Percentiles rank a stretch among this genome's conserved stretches.
These are phyloP conservation scores for Choiromyces venosus DNA, from an alignment of 495 filamentous ascomycete genomes.

Conservation along the genomic window DNA sequence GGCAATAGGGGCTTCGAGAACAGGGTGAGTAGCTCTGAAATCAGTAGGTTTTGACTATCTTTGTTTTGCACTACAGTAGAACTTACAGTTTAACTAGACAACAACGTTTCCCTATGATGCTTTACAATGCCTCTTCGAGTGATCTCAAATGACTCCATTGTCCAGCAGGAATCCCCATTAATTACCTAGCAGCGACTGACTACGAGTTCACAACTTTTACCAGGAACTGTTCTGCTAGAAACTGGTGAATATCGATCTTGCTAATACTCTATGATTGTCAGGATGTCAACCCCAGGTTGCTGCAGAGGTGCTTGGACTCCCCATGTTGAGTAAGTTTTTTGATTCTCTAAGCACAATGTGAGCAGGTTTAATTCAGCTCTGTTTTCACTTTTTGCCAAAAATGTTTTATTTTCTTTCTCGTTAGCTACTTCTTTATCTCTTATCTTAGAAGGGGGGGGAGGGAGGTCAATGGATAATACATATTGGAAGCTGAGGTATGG, in stretches of 20 bases:
- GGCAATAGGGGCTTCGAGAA: neutral
- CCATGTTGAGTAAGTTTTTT: no score
- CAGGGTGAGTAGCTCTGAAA: neutral
- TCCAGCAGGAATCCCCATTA: conserved; percentile 7
- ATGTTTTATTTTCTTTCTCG: no score
- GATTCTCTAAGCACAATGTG: no score
- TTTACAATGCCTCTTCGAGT: neutral
- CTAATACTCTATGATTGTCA: conserved; percentile 7
- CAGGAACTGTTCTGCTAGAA: conserved; percentile 11
- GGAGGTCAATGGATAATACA: no score
- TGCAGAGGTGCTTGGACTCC: conserved; percentile 1
- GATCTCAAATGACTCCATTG: neutral
- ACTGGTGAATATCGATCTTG: conserved; percentile 8
- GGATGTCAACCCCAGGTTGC: neutral
- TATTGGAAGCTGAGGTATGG: no score
- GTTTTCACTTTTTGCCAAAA: no score
- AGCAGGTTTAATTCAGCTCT: no score
- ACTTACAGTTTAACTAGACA: no score
- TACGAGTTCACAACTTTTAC: conserved; percentile 10
- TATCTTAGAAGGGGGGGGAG: no score
- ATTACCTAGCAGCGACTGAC: conserved; percentile 6
- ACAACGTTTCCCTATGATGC: conserved; percentile 4
- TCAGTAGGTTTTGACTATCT: neutral
- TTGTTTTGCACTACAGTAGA: neutral
- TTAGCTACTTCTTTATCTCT: no score